Conservation (phyloP, 441 rosid genomes). For the Adansonia gregorii region DNA sequence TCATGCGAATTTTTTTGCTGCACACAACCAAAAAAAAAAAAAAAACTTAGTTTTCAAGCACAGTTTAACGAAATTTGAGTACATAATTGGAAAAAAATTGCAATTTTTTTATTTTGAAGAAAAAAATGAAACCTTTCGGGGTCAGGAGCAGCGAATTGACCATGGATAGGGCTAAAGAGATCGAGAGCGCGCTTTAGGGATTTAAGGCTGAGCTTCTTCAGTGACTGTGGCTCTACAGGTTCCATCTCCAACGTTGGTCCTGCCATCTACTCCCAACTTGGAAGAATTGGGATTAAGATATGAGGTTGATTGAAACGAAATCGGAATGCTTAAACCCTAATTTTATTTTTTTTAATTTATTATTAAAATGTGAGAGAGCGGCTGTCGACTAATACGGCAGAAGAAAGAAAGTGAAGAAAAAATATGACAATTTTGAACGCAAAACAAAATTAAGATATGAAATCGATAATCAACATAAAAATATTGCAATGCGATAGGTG, state of each 20-base stretch:
- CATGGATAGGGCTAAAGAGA: constrained; percentile 80
- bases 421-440: no score
- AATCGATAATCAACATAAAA: no score
- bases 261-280: constrained; percentile 42
- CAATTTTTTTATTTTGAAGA: constrained; percentile 10
- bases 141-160: constrained; percentile 77
- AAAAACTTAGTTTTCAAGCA: not conserved
- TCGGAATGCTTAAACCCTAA: not conserved
- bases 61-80: constrained; percentile 19
- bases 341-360: not conserved
- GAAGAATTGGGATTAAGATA: not conserved
- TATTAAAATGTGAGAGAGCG: not conserved
- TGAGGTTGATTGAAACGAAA: not conserved
- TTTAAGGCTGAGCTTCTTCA: constrained; percentile 87
- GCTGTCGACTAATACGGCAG: not conserved
- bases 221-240: constrained; percentile 87
- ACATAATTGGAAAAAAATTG: constrained; percentile 6
- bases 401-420: not conserved
- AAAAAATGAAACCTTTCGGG: constrained; percentile 60
- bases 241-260: constrained; percentile 69
- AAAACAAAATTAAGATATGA: no score
- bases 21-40: constrained; percentile 18
- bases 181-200: constrained; percentile 86
- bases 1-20: constrained; percentile 84
- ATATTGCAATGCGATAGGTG: no score